Percentiles rank a stretch among this genome's conserved stretches.
phyloP scores from a whole-genome alignment of 2,329 filamentous ascomycete genomes.

The Diaporthe vaccinii region DNA sequence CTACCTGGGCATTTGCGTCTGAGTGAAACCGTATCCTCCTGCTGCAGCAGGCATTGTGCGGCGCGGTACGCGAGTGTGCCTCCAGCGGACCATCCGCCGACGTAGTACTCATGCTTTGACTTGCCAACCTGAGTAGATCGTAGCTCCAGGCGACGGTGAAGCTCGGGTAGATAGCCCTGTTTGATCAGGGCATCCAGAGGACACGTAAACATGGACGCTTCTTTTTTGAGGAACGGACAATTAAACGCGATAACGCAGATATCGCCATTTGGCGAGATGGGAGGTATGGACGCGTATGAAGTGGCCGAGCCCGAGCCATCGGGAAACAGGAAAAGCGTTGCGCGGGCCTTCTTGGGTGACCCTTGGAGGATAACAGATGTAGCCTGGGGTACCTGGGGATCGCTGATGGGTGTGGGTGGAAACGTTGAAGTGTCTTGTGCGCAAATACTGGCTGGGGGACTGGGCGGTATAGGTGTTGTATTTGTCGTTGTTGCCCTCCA shows the following conservation, averaged over 20 bases:
- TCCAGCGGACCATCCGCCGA: background rate
- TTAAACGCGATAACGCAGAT: background rate
- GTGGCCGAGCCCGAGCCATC: background rate
- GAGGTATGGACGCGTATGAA: background rate
- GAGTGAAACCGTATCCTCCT: background rate
- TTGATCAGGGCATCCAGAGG: background rate
- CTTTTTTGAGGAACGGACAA: background rate
- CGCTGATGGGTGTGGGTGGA: background rate
- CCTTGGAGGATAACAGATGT: conserved; percentile 1
- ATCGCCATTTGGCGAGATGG: background rate
- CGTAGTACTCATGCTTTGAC: background rate
- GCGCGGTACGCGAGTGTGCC: background rate
- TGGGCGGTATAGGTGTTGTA: background rate
- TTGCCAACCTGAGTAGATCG: no score
- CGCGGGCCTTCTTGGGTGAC: background rate
- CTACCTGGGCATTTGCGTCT: no score
- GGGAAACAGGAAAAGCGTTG: background rate
- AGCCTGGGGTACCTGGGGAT: background rate
- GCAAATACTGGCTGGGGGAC: background rate
- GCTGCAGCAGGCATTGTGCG: background rate
- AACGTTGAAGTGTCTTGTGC: no score
- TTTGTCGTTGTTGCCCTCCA: background rate
- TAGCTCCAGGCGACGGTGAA: background rate
- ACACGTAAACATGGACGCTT: background rate
- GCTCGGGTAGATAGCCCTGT: background rate